Base-by-base conservation (phyloP, 2,329 filamentous ascomycete genomes). In the Pseudocercospora crystallina region DNA sequence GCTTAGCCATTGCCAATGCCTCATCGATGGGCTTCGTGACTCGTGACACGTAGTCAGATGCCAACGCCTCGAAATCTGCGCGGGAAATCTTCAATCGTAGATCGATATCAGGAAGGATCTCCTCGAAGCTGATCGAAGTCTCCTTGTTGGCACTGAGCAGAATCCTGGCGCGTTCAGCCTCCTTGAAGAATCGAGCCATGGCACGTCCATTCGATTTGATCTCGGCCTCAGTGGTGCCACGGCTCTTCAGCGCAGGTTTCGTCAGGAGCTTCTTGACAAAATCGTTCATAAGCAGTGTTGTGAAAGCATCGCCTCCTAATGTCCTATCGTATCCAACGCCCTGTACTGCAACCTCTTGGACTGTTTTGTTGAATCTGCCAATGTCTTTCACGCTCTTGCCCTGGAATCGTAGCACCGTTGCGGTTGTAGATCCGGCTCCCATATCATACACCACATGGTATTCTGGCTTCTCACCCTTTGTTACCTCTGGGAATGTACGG, bases 361-460 rank as follows among this genome's bases (percentile, higher is more conserved):
- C 76, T 1, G 90, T 96, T 81, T 97, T 97, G 79, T 96, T 97
- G 76, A 83, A 92, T 70, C 88, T 90, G 59, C 90, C 91, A 48
- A 92, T 74, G 62, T 96, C 92, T 78, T 97, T 99, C 56, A 97
- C 86, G 1, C 81, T 85, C 61, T 86, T 85, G 67, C 88, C 87
- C 71, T 96, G 91, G 74, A 99, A 96, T 64, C 85, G 87, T 68
- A 99, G 74, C 45, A 99, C 77, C 5, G 90, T 94, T 4, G 92
- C 92, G 63, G 90, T 95, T 30, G 92, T 88, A 39, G 90, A 96
- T 4, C 94, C 94, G 60, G 94, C 91, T 60, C 94, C 94, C 91
- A 99, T 97, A 68, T 99, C 94, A 66, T 94, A 99, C 29, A 99
- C 83, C 69, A 99, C 75, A 73, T 99, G 90, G 63, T 91, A 83